These are phyloP conservation scores for Eucalyptus leucophloia DNA, from an alignment of 345 rosid species.

Conservation along the genomic window DNA sequence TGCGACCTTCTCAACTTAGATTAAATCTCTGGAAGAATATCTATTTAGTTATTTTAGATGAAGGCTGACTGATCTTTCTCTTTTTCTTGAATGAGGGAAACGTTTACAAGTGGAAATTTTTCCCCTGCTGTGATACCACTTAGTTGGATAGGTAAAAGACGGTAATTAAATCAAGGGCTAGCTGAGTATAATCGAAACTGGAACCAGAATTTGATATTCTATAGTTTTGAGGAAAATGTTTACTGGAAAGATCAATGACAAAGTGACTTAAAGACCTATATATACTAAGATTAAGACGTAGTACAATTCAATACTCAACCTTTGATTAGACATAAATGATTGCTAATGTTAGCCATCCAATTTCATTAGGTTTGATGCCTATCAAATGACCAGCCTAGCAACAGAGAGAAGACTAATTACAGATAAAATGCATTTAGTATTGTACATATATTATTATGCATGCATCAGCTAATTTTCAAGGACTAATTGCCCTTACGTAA, in stretches of 20 bases:
- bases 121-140: background rate
- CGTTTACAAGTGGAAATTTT: background rate
- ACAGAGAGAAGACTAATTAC: background rate
- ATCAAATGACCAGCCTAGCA: background rate
- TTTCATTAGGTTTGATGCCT: background rate
- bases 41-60: background rate
- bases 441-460: background rate
- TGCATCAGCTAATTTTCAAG: background rate
- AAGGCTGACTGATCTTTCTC: background rate
- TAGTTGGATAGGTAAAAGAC: background rate
- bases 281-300: background rate
- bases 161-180: background rate
- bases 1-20: background rate
- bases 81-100: background rate
- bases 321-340: background rate
- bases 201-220: background rate
- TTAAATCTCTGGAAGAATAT: background rate
- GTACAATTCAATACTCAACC: background rate
- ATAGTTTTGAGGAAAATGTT: background rate
- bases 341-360: background rate
- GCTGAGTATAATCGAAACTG: background rate
- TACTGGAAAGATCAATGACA: background rate
- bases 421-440: background rate
- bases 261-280: background rate
- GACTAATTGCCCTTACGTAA: background rate